A percentile compares a stretch with the other conserved stretches of the same genome.
Evolutionary conservation across 257 asterid genomes (phyloP).

Genomic region (Solanum pennellii): DNA sequence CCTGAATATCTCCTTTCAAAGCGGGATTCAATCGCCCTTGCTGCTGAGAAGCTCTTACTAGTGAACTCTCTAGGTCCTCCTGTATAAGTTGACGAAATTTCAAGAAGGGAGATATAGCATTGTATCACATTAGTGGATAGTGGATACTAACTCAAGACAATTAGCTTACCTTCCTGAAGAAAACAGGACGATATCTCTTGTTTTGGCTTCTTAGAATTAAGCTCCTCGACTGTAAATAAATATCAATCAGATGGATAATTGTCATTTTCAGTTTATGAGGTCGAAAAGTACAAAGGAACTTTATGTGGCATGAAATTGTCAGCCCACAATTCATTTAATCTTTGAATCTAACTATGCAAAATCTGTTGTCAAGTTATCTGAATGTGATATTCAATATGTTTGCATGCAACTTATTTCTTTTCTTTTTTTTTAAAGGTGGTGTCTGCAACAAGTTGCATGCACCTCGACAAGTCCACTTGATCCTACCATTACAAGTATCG

Average conservation of each 20-base stretch:
- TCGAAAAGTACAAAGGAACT: neutral
- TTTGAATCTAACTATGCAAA: neutral
- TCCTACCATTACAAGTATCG: neutral
- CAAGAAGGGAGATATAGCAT: neutral
- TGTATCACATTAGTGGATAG: neutral
- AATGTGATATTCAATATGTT: neutral
- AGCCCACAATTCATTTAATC: neutral
- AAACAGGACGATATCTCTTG: constrained; percentile 79
- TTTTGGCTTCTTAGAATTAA: constrained; percentile 60
- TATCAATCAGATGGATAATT: neutral
- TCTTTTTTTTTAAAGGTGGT: neutral
- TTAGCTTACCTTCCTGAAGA: constrained; percentile 73
- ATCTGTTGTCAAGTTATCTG: neutral
- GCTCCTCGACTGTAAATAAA: constrained; percentile 63
- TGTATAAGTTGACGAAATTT: constrained; percentile 8
- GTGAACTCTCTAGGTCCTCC: constrained; percentile 84
- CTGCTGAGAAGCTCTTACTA: constrained; percentile 53
- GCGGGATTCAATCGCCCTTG: constrained; percentile 60
- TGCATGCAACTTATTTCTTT: neutral
- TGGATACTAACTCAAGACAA: neutral
- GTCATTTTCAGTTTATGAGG: neutral
- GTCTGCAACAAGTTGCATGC: neutral
- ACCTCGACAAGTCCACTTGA: neutral
- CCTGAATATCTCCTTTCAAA: constrained; percentile 59
- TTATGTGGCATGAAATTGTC: neutral